Percentiles rank a stretch among this genome's conserved stretches.
phyloP scores from a whole-genome alignment of 73 alveolate species.

The Symbiodinium natans region DNA sequence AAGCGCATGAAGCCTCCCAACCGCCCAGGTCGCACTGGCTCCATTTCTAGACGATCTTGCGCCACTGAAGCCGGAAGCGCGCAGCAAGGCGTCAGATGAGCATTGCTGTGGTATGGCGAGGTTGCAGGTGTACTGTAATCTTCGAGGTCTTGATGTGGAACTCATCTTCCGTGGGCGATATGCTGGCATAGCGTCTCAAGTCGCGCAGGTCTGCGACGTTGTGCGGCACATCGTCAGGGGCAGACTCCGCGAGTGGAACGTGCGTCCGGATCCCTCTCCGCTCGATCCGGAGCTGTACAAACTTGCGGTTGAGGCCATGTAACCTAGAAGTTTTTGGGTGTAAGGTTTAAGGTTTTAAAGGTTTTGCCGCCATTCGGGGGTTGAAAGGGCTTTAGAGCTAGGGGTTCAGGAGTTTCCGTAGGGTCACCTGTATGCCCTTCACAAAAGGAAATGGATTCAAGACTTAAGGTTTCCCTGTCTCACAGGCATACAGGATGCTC shows the following conservation, averaged over 20 bases:
- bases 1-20: no score
- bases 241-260: not conserved
- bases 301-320: not conserved
- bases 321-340: not conserved
- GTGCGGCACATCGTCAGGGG: not conserved
- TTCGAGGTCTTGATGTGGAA: no score
- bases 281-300: not conserved
- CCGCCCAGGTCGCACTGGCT: not conserved
- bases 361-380: not conserved
- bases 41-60: not conserved
- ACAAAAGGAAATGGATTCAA: no score
- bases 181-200: no score
- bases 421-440: no score
- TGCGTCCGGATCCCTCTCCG: not conserved
- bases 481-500: no score
- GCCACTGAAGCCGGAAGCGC: not conserved
- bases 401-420: no score
- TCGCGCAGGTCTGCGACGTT: conserved; percentile 6
- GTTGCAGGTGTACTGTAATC: no score
- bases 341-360: not conserved
- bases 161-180: no score
- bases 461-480: no score
- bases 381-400: no score
- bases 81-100: not conserved
- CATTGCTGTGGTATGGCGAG: no score